Conservation (phyloP, 805 yeast species). For the Sugiyamaella floridensis region DNA sequence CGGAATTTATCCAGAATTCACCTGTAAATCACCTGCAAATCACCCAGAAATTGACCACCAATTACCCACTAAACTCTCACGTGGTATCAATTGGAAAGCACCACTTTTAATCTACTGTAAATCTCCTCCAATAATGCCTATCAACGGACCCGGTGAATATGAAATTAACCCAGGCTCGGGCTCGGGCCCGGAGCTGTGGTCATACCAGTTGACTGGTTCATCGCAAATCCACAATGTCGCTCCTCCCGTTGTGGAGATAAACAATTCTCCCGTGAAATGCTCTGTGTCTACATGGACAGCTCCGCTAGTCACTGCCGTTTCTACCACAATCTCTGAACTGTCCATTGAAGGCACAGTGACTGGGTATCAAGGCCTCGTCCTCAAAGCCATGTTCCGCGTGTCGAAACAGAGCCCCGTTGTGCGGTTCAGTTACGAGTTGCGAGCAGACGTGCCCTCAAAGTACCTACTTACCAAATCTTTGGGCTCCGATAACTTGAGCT, state of each 20-base stretch:
- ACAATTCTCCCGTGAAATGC: neutral
- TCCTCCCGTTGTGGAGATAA: neutral
- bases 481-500: neutral
- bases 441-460: neutral
- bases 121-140: too few species aligned
- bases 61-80: too few species aligned
- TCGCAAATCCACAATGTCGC: neutral
- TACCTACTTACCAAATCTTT: neutral
- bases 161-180: too few species aligned
- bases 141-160: too few species aligned
- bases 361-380: neutral
- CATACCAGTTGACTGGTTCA: neutral
- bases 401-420: neutral
- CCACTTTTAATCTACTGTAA: too few species aligned
- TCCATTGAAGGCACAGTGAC: neutral
- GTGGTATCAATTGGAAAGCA: too few species aligned
- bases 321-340: neutral
- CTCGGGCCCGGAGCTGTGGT: neutral
- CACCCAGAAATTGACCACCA: too few species aligned
- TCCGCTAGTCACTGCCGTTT: neutral
- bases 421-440: neutral
- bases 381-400: neutral
- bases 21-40: too few species aligned
- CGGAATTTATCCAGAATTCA: too few species aligned
- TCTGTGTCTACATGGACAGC: neutral